Percentiles rank a stretch among this genome's conserved stretches.
These are phyloP conservation scores for Cucurbitaria berberidis DNA, from an alignment of 2,329 filamentous ascomycete species.

Conservation along the genomic window DNA sequence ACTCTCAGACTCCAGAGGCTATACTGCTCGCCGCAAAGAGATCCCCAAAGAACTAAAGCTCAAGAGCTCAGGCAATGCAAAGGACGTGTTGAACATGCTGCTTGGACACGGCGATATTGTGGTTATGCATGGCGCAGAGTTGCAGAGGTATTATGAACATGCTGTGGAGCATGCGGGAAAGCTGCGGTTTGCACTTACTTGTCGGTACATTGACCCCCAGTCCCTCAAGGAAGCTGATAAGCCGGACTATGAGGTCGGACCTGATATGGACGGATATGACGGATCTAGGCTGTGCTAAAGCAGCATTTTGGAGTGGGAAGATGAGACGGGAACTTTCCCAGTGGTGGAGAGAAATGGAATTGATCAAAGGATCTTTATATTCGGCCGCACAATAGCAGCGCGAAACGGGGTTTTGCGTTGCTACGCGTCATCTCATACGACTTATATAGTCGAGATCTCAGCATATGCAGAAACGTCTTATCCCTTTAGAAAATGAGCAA, in stretches of 20 bases:
- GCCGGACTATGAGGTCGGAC: conserved; percentile 47
- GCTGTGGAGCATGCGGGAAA: conserved; percentile 58
- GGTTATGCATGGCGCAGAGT: conserved; percentile 65
- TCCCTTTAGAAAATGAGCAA: conserved; percentile 59
- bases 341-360: not conserved
- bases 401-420: too few relatives aligned
- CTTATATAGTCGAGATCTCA: not conserved
- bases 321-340: not conserved
- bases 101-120: conserved; percentile 69
- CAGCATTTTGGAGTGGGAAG: not conserved
- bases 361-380: not conserved
- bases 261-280: conserved; percentile 47
- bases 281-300: conserved; percentile 22
- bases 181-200: conserved; percentile 64
- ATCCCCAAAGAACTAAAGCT: conserved; percentile 49
- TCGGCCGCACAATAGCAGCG: not conserved
- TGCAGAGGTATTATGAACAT: conserved; percentile 68
- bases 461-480: not conserved
- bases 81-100: conserved; percentile 52
- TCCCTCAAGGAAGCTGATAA: conserved; percentile 50
- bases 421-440: too few relatives aligned
- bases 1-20: conserved; percentile 21
- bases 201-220: conserved; percentile 58
- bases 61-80: conserved; percentile 36
- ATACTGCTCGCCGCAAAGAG: conserved; percentile 34